Evolutionary conservation across 148 eudicot genomes (phyloP).

Genomic region (Diospyros kaki): DNA sequence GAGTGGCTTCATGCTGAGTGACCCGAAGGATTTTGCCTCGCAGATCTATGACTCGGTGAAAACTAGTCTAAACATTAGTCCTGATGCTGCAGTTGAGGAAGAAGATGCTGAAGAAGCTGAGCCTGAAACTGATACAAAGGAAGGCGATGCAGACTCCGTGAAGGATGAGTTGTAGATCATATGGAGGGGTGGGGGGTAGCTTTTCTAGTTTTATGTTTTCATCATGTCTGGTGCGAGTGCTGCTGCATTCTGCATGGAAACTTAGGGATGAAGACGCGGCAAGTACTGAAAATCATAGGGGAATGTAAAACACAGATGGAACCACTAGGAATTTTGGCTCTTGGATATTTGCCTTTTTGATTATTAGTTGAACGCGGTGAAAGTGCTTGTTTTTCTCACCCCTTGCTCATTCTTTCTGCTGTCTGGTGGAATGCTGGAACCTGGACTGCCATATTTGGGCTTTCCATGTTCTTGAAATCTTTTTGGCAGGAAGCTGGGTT

Average conservation of each 20-base stretch:
- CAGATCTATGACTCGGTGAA: constrained; percentile 72
- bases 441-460: too few species aligned
- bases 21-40: constrained; percentile 87
- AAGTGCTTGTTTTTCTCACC: too few species aligned
- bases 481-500: too few species aligned
- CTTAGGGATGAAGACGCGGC: neutral
- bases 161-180: constrained; percentile 71
- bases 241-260: neutral
- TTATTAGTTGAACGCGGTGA: neutral
- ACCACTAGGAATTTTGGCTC: constrained; percentile 1
- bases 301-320: neutral
- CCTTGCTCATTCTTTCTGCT: too few species aligned
- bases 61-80: constrained; percentile 60
- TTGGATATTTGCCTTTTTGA: constrained; percentile 1
- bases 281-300: neutral
- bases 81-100: constrained; percentile 75
- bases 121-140: constrained; percentile 44
- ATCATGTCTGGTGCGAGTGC: neutral
- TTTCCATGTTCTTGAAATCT: too few species aligned
- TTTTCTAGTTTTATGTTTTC: constrained; percentile 3
- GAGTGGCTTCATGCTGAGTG: constrained; percentile 70
- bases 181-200: too few species aligned
- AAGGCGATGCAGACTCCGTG: constrained; percentile 26
- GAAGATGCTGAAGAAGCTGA: constrained; percentile 78
- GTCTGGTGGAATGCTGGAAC: too few species aligned